Evolutionary conservation across 768 basidiomycete genomes (phyloP), one percentile per base, ranked within the genome.

Genomic region (Kwoniella dendrophila): DNA sequence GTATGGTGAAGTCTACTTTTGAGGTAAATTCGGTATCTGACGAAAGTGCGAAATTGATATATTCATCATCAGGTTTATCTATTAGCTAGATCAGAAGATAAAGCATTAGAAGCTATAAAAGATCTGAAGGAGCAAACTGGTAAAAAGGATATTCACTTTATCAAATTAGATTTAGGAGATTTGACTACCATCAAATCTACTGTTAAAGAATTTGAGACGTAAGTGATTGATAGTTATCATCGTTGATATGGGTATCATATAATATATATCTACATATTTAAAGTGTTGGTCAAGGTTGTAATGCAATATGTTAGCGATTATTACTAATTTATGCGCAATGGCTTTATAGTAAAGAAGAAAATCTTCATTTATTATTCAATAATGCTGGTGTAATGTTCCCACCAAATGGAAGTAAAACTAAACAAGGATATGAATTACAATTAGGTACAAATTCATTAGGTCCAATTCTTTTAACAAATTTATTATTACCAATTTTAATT

Each of bases 311-410:
- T n/a, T n/a, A n/a, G n/a, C n/a, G n/a, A n/a, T n/a, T n/a, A n/a
- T n/a, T n/a, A n/a, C n/a, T 18, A 18, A 8, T 38, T 38, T 18
- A 38, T 18, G 8, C 36, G 18, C 18, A 8, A 38, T 38, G 36
- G 18, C 18, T 18, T 18, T 8, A 38, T 38, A 38, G 43, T 11
- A 11, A 22, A 22, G 43, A 44, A 22, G 6, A 8, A 6, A 8
- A 44, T 10, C 43, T 29, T 22, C 49, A 50, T 29, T 8, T 50
- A 8, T 26, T 29, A 33, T 29, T 50, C 49, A 50, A 50, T 20
- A 29, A 27, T 27, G 49, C 49, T 16, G 49, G 49, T 24, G 49
- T 50, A 11, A 50, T 50, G 49, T 50, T 50, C 49, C 6, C 49
- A 10, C 49, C 49, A 7, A 50, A 50, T 20, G 49, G 49, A 4